phyloP scores from a whole-genome alignment of 306 rosid species.

The Phaseolus lunatus region DNA sequence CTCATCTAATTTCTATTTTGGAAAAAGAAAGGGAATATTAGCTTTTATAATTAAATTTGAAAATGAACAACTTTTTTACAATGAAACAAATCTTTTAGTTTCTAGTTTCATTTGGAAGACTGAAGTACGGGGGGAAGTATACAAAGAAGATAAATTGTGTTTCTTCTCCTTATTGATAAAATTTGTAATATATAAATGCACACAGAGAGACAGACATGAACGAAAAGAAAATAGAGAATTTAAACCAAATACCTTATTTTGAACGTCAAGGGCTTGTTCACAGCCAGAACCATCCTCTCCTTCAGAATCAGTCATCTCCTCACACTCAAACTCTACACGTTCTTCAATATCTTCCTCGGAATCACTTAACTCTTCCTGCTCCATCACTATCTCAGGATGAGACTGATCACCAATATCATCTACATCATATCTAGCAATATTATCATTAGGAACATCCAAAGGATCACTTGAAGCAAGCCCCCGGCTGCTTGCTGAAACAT shows the following conservation, averaged over 20 bases:
- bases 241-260: constrained; percentile 62
- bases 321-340: constrained; percentile 93
- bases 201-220: not conserved
- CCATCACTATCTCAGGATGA: constrained; percentile 92
- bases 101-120: constrained; percentile 20
- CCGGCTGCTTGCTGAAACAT: constrained; percentile 44
- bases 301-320: constrained; percentile 97
- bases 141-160: constrained; percentile 30
- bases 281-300: constrained; percentile 87
- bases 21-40: not conserved
- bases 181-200: not conserved
- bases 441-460: constrained; percentile 47
- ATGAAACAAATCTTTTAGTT: not conserved
- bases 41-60: not conserved
- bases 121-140: constrained; percentile 3
- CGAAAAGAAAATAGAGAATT: constrained; percentile 26
- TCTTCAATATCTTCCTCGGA: constrained; percentile 94
- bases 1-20: not conserved
- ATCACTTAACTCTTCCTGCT: constrained; percentile 93
- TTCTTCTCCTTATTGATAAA: constrained; percentile 24
- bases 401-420: constrained; percentile 73
- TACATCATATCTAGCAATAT: constrained; percentile 51
- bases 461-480: constrained; percentile 54
- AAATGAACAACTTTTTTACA: not conserved
- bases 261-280: constrained; percentile 60